Conservation (phyloP, 2,329 filamentous ascomycete genomes). For the Didymella exigua region DNA sequence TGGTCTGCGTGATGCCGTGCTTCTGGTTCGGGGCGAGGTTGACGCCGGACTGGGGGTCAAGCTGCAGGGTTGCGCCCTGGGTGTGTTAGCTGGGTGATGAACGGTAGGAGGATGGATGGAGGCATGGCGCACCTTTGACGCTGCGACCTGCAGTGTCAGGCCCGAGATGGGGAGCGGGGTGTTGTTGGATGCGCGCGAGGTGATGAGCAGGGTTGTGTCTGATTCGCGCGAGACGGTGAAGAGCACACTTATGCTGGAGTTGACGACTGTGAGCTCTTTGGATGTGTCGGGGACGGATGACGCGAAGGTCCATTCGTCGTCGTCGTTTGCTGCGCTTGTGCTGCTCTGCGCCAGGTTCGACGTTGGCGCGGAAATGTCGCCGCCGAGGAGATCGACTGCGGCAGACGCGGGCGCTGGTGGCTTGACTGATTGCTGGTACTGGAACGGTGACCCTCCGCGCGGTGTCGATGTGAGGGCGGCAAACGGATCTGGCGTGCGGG, state of each 20-base stretch:
- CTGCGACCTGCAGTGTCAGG: conserved; percentile 88
- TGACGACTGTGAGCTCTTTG: conserved; percentile 70
- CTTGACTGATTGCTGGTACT: conserved; percentile 54
- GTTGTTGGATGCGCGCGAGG: conserved; percentile 84
- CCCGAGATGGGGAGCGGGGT: conserved; percentile 73
- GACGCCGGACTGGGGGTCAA: conserved; percentile 85
- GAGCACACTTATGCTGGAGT: conserved; percentile 72
- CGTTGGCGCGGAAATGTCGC: conserved; percentile 32
- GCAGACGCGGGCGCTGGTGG: conserved; percentile 40
- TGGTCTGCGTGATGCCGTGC: conserved; percentile 80
- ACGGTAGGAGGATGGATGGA: background rate
- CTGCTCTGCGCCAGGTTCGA: conserved; percentile 37
- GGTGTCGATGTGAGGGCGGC: conserved; percentile 61
- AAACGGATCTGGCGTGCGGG: conserved; percentile 61
- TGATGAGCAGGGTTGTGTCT: conserved; percentile 67
- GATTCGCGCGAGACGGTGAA: conserved; percentile 70
- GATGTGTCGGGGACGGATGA: conserved; percentile 79
- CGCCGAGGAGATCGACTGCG: conserved; percentile 46
- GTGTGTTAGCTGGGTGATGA: conserved; percentile 15
- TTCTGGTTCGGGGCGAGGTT: conserved; percentile 72
- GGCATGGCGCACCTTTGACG: conserved; percentile 74
- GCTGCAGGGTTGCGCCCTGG: conserved; percentile 78
- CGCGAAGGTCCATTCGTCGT: conserved; percentile 94
- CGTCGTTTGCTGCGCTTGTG: conserved; percentile 70
- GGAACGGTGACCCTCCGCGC: conserved; percentile 57